Percentiles rank a stretch among this genome's conserved stretches.
These are phyloP conservation scores for Pseudomicrostroma phylloplanum DNA, from an alignment of 1,284 basidiomycete genomes.

Conservation along the genomic window DNA sequence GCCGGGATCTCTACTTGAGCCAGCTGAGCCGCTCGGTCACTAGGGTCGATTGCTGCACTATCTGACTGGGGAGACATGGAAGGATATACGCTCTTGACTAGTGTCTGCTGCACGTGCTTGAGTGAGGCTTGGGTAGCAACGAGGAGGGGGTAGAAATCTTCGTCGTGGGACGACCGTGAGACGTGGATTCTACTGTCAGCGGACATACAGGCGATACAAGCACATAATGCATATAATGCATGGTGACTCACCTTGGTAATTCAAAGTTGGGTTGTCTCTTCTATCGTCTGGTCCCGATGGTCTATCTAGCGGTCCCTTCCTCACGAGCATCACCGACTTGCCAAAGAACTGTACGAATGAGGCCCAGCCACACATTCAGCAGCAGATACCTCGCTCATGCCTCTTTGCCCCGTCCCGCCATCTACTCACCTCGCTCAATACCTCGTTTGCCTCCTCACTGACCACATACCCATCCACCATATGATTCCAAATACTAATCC, in stretches of 20 bases:
- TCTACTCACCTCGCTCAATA: slow-evolving; percentile 17
- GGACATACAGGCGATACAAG: no score
- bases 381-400: no score
- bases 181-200: no score
- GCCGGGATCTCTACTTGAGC: background rate
- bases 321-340: slow-evolving; percentile 31
- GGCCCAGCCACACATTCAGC: background rate
- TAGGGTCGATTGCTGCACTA: background rate
- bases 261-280: slow-evolving; percentile 20
- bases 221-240: background rate
- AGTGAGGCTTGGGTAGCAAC: slow-evolving; percentile 31
- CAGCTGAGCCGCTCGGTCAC: background rate
- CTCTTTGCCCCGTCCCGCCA: background rate
- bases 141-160: slow-evolving; percentile 39
- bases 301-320: slow-evolving; percentile 32
- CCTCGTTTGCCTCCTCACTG: slow-evolving; percentile 30
- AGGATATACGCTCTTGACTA: slow-evolving; percentile 14
- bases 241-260: slow-evolving; percentile 17
- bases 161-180: no score
- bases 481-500: slow-evolving; percentile 34
- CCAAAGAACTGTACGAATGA: slow-evolving; percentile 26
- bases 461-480: slow-evolving; percentile 40
- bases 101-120: slow-evolving; percentile 30
- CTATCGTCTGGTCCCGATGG: slow-evolving; percentile 23
- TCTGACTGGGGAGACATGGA: background rate